Evolutionary conservation across 495 filamentous ascomycete species (phyloP).

Genomic region (Hypoxylon perforatum): DNA sequence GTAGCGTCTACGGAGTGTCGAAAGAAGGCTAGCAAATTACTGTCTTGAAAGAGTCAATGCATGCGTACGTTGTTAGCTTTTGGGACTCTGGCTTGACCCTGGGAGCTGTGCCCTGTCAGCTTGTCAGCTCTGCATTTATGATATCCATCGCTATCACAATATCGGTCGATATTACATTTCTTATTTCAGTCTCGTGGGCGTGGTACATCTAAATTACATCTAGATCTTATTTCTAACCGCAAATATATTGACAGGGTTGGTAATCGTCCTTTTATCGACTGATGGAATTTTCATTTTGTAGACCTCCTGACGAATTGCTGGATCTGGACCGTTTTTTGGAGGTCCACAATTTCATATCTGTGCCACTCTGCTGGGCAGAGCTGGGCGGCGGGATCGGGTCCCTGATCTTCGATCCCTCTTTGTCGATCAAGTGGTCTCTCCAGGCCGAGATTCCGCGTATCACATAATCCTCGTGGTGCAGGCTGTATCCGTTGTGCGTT

Average conservation of each 20-base stretch:
- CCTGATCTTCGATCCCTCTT: constrained; percentile 36
- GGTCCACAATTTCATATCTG: constrained; percentile 32
- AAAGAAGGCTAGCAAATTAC: neutral
- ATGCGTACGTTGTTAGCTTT: too few species aligned
- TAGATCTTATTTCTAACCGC: too few species aligned
- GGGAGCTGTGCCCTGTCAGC: too few species aligned
- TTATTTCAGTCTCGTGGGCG: too few species aligned
- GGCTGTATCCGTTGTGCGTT: neutral
- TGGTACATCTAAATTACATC: too few species aligned
- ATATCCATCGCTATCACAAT: too few species aligned
- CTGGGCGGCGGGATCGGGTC: constrained; percentile 22
- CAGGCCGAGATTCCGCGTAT: constrained; percentile 33
- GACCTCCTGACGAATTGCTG: neutral
- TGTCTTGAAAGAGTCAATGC: neutral
- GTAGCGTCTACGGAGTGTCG: neutral
- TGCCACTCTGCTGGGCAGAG: constrained; percentile 31
- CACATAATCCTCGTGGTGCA: constrained; percentile 13
- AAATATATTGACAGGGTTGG: too few species aligned
- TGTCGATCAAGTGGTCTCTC: constrained; percentile 41
- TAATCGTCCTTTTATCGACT: too few species aligned
- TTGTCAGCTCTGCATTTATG: too few species aligned
- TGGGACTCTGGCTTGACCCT: too few species aligned
- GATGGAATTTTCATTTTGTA: neutral
- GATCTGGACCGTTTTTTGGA: constrained; percentile 31
- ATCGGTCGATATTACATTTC: too few species aligned